phyloP scores from a whole-genome alignment of 768 basidiomycete genomes.

The Mycena polygramma region DNA sequence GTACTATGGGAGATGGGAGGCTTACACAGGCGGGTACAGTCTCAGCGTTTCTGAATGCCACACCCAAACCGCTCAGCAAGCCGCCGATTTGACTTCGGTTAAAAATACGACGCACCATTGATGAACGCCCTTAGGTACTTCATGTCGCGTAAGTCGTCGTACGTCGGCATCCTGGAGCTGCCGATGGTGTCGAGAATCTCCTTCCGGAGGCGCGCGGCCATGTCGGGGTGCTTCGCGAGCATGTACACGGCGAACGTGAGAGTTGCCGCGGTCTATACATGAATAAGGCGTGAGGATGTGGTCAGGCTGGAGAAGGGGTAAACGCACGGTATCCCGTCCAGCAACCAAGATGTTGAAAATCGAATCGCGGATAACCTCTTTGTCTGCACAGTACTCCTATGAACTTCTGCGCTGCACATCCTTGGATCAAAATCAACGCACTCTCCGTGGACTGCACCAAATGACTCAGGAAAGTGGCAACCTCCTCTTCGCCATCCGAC shows the following conservation, averaged over 20 bases:
- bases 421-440: conserved; percentile 26
- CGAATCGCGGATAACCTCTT: conserved; percentile 37
- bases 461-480: conserved; percentile 49
- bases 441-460: conserved; percentile 59
- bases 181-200: conserved; percentile 53
- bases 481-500: background rate
- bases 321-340: conserved; percentile 49
- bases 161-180: conserved; percentile 44
- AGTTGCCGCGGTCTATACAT: conserved; percentile 46
- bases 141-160: conserved; percentile 53
- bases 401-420: too few relatives aligned
- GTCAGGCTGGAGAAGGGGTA: too few relatives aligned
- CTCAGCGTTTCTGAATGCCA: conserved; percentile 27
- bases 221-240: conserved; percentile 53
- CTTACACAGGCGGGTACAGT: conserved; percentile 36
- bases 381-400: conserved; percentile 20
- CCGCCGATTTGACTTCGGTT: too few relatives aligned
- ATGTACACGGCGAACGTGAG: conserved; percentile 54
- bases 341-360: conserved; percentile 42
- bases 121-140: conserved; percentile 58
- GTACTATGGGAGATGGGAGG: too few relatives aligned
- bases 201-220: conserved; percentile 47
- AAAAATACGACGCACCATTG: conserved; percentile 23
- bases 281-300: too few relatives aligned
- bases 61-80: background rate